These are phyloP conservation scores for Aspergillus sp. DNA, from an alignment of 2,329 filamentous ascomycete species.

Conservation along the genomic window DNA sequence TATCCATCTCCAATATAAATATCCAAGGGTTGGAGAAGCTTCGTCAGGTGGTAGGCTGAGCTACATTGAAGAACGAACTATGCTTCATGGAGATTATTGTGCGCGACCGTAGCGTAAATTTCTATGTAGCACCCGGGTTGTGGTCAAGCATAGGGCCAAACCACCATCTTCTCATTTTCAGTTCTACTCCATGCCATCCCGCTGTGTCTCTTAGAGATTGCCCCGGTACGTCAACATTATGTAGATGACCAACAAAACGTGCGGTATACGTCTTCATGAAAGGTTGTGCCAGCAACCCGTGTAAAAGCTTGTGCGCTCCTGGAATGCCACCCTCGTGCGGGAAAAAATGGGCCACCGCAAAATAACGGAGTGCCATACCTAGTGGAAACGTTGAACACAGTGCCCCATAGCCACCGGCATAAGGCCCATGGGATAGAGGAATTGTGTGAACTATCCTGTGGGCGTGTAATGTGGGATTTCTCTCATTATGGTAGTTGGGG, in stretches of 20 bases:
- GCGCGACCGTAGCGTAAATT: too few relatives aligned
- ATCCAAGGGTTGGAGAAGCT: too few relatives aligned
- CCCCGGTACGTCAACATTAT: background rate
- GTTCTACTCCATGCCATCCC: background rate
- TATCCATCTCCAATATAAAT: too few relatives aligned
- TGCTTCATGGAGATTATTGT: too few relatives aligned
- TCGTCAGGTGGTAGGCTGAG: too few relatives aligned
- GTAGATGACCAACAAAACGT: slow-evolving; percentile 3
- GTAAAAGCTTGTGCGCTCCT: background rate
- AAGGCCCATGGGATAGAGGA: background rate
- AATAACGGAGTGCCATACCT: slow-evolving; percentile 3
- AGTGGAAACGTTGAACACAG: slow-evolving; percentile 6
- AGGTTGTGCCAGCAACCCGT: background rate
- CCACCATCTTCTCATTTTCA: background rate
- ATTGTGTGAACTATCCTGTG: background rate
- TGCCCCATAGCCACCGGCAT: slow-evolving; percentile 5
- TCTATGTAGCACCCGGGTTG: too few relatives aligned
- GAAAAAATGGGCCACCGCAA: background rate
- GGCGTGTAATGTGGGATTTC: slow-evolving; percentile 2
- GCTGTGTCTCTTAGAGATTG: background rate
- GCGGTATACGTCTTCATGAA: slow-evolving; percentile 7
- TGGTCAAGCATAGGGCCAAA: background rate
- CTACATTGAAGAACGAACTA: too few relatives aligned
- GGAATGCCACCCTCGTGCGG: background rate
- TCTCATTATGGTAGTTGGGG: slow-evolving; percentile 3